These are phyloP conservation scores for Blastomyces silverae DNA, from an alignment of 2,329 filamentous ascomycete species.

Conservation along the genomic window DNA sequence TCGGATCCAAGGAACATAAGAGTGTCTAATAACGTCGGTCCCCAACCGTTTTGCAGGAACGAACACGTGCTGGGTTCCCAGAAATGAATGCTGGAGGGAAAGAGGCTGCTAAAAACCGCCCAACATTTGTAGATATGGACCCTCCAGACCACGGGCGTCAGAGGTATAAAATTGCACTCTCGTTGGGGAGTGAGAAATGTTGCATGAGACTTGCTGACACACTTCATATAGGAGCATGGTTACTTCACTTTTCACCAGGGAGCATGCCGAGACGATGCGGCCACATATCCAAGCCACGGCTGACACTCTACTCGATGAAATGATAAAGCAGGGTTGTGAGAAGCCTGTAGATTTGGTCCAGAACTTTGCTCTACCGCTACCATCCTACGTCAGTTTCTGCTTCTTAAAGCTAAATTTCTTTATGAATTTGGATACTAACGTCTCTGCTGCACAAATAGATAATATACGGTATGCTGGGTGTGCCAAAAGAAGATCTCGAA, in stretches of 20 bases:
- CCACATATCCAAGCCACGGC: conserved; percentile 46
- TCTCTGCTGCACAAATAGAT: conserved; percentile 29
- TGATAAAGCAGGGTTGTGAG: conserved; percentile 36
- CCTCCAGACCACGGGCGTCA: conserved; percentile 45
- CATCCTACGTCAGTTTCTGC: conserved; percentile 39
- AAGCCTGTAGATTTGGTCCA: conserved; percentile 44
- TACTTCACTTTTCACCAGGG: conserved; percentile 39
- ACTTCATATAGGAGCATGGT: conserved; percentile 38
- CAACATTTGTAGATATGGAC: conserved; percentile 50
- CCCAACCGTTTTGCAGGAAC: conserved; percentile 27
- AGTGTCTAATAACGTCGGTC: not conserved
- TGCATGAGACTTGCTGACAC: conserved; percentile 3
- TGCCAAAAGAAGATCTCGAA: conserved; percentile 44
- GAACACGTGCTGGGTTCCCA: conserved; percentile 42
- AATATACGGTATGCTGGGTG: conserved; percentile 47
- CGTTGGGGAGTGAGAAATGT: not conserved
- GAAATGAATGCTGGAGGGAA: conserved; percentile 46
- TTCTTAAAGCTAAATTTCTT: not conserved
- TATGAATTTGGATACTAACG: not conserved
- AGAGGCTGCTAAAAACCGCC: conserved; percentile 44
- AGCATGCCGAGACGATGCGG: conserved; percentile 37
- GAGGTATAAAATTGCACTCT: conserved; percentile 28
- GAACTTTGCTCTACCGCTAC: conserved; percentile 44
- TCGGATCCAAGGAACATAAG: not conserved
- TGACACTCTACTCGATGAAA: conserved; percentile 38